These are phyloP conservation scores for Vaccinium darrowii DNA, from an alignment of 148 eudicot genomes.

Conservation along the genomic window DNA sequence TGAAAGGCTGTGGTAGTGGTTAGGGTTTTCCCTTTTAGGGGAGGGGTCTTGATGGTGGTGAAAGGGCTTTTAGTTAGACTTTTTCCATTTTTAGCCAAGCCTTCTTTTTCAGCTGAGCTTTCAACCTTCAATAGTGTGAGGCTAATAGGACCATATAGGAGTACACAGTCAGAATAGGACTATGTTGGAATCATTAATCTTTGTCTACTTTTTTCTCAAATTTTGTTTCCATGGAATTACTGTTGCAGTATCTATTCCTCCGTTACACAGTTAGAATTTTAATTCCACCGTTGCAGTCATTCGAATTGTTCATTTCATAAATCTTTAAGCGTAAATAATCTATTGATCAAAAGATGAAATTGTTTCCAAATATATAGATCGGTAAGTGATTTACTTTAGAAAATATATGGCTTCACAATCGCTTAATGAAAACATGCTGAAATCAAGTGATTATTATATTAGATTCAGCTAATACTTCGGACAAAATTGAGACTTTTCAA, in stretches of 20 bases:
- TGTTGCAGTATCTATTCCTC: background rate
- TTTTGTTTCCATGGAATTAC: background rate
- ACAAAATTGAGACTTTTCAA: too few species aligned
- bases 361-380: too few species aligned
- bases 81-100: conserved; percentile 18
- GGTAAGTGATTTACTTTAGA: background rate
- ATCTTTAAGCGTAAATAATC: too few species aligned
- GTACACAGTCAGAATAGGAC: conserved; percentile 7
- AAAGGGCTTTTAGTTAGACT: background rate
- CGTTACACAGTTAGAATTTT: background rate
- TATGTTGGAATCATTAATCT: background rate
- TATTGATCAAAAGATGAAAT: too few species aligned
- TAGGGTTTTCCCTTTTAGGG: conserved; percentile 17
- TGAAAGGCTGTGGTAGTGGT: conserved; percentile 28
- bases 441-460: background rate
- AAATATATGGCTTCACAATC: too few species aligned
- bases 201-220: background rate
- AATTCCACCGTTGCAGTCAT: too few species aligned
- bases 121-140: conserved; percentile 12
- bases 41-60: conserved; percentile 23
- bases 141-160: conserved; percentile 14
- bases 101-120: conserved; percentile 18
- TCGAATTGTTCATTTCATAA: too few species aligned
- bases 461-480: too few species aligned
- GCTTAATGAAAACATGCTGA: background rate